phyloP scores from a whole-genome alignment of 2,329 filamentous ascomycete species.

The Westerdykella ornata region DNA sequence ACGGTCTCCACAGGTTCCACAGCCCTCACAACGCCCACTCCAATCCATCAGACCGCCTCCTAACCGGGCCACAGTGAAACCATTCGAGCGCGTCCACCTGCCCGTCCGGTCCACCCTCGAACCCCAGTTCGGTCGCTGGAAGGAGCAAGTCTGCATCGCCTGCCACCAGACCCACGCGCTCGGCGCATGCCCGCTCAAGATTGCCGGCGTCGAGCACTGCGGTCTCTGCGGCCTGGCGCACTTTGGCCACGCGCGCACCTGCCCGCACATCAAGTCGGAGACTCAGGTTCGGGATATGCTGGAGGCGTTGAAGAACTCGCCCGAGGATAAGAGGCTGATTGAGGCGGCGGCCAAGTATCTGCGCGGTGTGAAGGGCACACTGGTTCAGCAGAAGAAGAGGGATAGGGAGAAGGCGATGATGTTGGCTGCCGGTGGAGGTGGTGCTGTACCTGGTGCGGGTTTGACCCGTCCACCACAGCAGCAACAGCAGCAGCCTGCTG shows the following conservation, averaged over 20 bases:
- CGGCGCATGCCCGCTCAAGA: constrained; percentile 57
- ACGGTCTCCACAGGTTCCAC: background rate
- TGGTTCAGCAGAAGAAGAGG: constrained; percentile 49
- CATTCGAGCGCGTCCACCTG: constrained; percentile 26
- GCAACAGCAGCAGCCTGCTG: constrained; percentile 7
- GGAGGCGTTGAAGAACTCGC: constrained; percentile 53
- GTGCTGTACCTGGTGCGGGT: background rate
- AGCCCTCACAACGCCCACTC: background rate
- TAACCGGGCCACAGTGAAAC: constrained; percentile 24
- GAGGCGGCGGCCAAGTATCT: constrained; percentile 52
- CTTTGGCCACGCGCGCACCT: constrained; percentile 50
- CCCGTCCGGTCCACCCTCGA: constrained; percentile 25
- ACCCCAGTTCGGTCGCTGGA: constrained; percentile 14
- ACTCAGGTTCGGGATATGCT: constrained; percentile 59
- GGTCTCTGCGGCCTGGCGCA: constrained; percentile 59
- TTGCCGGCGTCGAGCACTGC: constrained; percentile 55
- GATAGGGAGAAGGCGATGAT: constrained; percentile 26
- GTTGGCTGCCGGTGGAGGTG: background rate
- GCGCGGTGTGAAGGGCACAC: constrained; percentile 49
- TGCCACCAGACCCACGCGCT: constrained; percentile 50
- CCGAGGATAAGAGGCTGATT: constrained; percentile 50
- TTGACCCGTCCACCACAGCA: background rate
- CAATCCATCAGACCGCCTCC: background rate
- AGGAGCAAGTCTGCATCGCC: constrained; percentile 42
- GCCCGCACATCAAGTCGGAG: constrained; percentile 57